Evolutionary conservation across 352 stramenopile species (phyloP), one percentile per base, ranked within the genome.

Genomic region (Globisporangium spinosum): DNA sequence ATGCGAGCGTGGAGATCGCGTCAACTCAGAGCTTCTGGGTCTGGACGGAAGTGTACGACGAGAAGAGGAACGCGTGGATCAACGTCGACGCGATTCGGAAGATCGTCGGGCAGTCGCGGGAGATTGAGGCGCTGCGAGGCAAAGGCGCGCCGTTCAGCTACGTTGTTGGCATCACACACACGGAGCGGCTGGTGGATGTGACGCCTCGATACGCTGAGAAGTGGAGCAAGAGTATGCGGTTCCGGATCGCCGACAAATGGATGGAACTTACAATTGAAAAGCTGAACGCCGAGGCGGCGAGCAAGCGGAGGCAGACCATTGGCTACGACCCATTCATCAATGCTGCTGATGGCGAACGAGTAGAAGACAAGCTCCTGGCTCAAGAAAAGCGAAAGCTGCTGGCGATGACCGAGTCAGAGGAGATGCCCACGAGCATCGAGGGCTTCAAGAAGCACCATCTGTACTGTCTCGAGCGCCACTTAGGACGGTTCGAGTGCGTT

Each of bases 361-460:
- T 71, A 23, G 58, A 69, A 40, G 60, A 72, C 20, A 65, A 62
- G 2, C 27, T 68, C 22, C 58, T 88, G 0, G 49, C 29, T 9
- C 53, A 75, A 2, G 87, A 94, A 53, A 72, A 76, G n/a, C 43
- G 73, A n/a, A 81, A 77, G 43, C 61, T 94, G 34, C 62, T 60
- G 8, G 56, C 57, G 10, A 49, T 75, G 64, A 72, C 45, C 9
- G 61, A 74, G 58, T 62, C 59, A 12, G 86, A 95, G 69, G 79
- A 75, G 4, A 90, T 96, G 83, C 89, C 88, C 0, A 84, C 77
- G 20, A 94, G 81, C 47, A n/a, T 91, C 12, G 82, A 92, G 60
- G 82, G 70, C 9, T 97, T 96, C 64, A 78, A 74, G 38, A 92
- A 90, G 29, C 89, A 97, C 61, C 80, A 89, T 35, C 23, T 90